phyloP scores from a whole-genome alignment of 2,329 filamentous ascomycete species.

The Xylaria sp. region DNA sequence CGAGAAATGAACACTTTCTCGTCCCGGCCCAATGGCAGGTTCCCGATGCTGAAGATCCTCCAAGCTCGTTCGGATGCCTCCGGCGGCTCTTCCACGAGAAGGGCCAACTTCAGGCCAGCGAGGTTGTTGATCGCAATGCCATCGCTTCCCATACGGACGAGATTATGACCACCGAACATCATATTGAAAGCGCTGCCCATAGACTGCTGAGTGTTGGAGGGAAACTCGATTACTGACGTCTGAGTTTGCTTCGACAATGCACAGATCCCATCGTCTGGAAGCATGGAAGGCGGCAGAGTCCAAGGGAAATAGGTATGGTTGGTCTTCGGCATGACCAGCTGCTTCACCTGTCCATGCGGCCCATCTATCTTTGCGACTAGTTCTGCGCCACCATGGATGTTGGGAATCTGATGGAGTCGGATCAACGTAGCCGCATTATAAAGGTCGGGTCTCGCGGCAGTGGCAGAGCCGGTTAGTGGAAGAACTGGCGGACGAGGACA shows the following conservation, averaged over 20 bases:
- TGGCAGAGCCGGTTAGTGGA: slow-evolving; percentile 75
- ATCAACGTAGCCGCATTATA: slow-evolving; percentile 89
- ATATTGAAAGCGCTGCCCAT: slow-evolving; percentile 48
- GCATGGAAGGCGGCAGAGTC: slow-evolving; percentile 78
- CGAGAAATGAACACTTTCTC: slow-evolving; percentile 82
- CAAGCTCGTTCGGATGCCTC: slow-evolving; percentile 52
- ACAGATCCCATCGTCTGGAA: slow-evolving; percentile 79
- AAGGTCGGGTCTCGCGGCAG: slow-evolving; percentile 76
- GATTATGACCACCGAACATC: slow-evolving; percentile 50
- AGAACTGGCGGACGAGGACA: slow-evolving; percentile 67
- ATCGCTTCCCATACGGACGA: slow-evolving; percentile 49
- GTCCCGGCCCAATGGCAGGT: slow-evolving; percentile 79
- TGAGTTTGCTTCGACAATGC: slow-evolving; percentile 70
- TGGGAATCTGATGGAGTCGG: slow-evolving; percentile 76
- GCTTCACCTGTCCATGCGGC: slow-evolving; percentile 10
- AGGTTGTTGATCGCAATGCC: slow-evolving; percentile 55
- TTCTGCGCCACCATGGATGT: slow-evolving; percentile 52
- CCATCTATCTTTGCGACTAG: slow-evolving; percentile 15
- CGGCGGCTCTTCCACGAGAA: slow-evolving; percentile 64
- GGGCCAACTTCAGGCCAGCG: slow-evolving; percentile 63
- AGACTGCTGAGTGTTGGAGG: slow-evolving; percentile 48
- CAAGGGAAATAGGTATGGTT: slow-evolving; percentile 91
- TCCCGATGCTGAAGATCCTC: slow-evolving; percentile 79
- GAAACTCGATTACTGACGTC: slow-evolving; percentile 70
- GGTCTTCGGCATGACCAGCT: slow-evolving; percentile 52